Conservation (phyloP, 192 early-diverging fungal species). For the Dissophora globulifera region DNA sequence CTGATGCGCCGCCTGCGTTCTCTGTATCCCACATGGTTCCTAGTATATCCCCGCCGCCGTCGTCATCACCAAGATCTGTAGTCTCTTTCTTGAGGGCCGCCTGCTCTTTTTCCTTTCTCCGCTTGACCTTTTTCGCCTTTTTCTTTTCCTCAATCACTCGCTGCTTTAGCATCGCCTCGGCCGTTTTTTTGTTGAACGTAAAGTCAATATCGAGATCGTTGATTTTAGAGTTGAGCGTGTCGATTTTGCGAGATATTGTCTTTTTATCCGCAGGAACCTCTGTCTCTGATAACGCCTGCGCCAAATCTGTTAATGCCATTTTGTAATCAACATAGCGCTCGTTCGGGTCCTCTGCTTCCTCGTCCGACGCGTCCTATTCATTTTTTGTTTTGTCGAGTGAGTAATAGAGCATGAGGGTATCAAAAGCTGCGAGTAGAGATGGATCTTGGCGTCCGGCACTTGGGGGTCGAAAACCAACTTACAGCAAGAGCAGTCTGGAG, state of each 20-base stretch:
- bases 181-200: slow-evolving; percentile 50
- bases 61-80: neutral
- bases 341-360: slow-evolving; percentile 48
- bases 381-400: neutral
- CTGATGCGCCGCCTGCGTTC: neutral
- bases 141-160: slow-evolving; percentile 33
- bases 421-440: too few relatives aligned
- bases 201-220: slow-evolving; percentile 54
- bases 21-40: slow-evolving; percentile 49
- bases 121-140: slow-evolving; percentile 30
- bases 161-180: slow-evolving; percentile 41
- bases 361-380: slow-evolving; percentile 43
- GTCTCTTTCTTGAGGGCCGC: slow-evolving; percentile 15
- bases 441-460: too few relatives aligned
- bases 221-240: slow-evolving; percentile 41
- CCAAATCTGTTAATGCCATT: slow-evolving; percentile 11
- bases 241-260: slow-evolving; percentile 23
- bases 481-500: slow-evolving; percentile 45
- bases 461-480: too few relatives aligned
- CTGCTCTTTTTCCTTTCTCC: slow-evolving; percentile 47
- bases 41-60: slow-evolving; percentile 42
- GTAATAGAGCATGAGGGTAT: neutral
- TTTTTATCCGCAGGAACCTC: slow-evolving; percentile 16
- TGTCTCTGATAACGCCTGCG: slow-evolving; percentile 11
- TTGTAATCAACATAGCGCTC: slow-evolving; percentile 43